Evolutionary conservation across 2,329 filamentous ascomycete genomes (phyloP).

Genomic region (Aspergillus ustus): DNA sequence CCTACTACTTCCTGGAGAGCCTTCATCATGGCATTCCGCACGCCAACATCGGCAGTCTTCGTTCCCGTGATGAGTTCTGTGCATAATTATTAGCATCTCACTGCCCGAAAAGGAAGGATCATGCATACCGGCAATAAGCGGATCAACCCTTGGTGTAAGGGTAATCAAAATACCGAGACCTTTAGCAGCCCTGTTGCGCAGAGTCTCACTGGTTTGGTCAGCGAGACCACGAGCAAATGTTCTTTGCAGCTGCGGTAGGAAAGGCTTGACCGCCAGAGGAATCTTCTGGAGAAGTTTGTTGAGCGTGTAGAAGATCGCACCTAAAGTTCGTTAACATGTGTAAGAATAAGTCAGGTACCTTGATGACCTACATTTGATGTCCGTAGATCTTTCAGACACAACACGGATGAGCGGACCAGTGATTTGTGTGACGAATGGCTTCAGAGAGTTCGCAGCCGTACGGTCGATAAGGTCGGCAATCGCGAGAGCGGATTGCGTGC

Average conservation of each 20-base stretch:
- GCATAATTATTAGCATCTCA: conserved; percentile 24
- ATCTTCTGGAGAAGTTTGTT: conserved; percentile 98
- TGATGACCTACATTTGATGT: conserved; percentile 70
- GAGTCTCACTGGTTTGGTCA: conserved; percentile 85
- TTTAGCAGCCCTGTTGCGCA: conserved; percentile 87
- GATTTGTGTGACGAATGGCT: conserved; percentile 95
- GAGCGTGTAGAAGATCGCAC: conserved; percentile 88
- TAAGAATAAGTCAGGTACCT: not conserved
- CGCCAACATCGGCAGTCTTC: conserved; percentile 83
- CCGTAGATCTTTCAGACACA: conserved; percentile 92
- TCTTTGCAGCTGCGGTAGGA: conserved; percentile 92
- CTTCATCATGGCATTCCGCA: conserved; percentile 95
- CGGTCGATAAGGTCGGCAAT: conserved; percentile 96
- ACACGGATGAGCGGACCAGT: conserved; percentile 97
- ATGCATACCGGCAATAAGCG: conserved; percentile 69
- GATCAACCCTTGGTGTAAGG: conserved; percentile 91
- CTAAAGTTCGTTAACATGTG: conserved; percentile 42
- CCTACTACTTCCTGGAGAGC: conserved; percentile 94
- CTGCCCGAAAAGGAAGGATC: conserved; percentile 1
- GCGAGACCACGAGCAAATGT: conserved; percentile 97
- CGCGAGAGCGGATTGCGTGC: conserved; percentile 86
- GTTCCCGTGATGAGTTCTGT: conserved; percentile 90
- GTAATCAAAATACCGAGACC: conserved; percentile 95
- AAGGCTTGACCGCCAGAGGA: conserved; percentile 90
- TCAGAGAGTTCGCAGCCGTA: conserved; percentile 82